phyloP scores from a whole-genome alignment of 1,284 basidiomycete species.

The Sanghuangporus baumii region DNA sequence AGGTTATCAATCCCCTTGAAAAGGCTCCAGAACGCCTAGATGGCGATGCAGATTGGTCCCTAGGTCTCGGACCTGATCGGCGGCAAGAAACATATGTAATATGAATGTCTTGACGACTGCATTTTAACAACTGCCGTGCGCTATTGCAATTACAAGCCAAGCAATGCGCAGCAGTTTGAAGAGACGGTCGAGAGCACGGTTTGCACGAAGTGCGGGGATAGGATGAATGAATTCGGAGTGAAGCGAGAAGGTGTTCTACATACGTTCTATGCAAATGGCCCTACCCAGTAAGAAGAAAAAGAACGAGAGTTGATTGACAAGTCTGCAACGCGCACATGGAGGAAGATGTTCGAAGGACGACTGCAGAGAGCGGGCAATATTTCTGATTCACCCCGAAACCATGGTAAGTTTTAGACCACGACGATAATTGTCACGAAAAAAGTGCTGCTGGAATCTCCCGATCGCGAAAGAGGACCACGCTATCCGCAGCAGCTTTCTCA shows the following conservation, averaged over 20 bases:
- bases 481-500: neutral
- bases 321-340: neutral
- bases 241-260: no score
- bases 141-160: no score
- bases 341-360: neutral
- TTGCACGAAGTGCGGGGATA: no score
- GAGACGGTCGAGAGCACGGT: no score
- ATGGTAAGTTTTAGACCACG: slow-evolving; percentile 9
- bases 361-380: neutral
- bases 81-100: neutral
- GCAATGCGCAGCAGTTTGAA: no score
- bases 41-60: neutral
- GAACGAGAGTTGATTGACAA: neutral
- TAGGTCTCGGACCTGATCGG: neutral
- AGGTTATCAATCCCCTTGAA: no score
- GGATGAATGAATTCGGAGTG: no score
- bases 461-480: neutral
- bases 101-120: neutral
- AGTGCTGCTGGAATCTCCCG: neutral
- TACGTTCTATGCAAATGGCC: neutral
- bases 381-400: neutral
- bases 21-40: neutral
- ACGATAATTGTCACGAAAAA: neutral
- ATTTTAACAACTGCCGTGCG: no score
- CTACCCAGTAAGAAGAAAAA: neutral